Evolutionary conservation across 148 eudicot genomes (phyloP).

Genomic region (Chenopodium suecicum): DNA sequence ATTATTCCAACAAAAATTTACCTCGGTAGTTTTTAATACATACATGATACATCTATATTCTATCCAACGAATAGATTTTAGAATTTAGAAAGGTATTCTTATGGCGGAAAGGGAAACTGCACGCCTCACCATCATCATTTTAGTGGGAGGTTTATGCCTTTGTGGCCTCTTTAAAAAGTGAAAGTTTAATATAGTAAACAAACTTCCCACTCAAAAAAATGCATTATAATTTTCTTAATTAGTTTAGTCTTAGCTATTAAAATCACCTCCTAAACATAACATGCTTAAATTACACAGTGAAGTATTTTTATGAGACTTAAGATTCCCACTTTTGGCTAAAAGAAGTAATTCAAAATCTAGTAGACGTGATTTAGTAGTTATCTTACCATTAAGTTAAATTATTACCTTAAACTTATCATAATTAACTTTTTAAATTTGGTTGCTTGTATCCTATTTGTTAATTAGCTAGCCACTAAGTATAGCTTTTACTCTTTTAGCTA

Average conservation of each 20-base stretch:
- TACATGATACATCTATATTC: too few relatives aligned
- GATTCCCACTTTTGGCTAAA: neutral
- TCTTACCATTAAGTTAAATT: neutral
- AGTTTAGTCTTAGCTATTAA: too few relatives aligned
- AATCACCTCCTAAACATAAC: neutral
- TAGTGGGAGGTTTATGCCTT: neutral
- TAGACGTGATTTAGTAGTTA: neutral
- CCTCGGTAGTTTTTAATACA: too few relatives aligned
- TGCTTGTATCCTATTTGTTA: conserved; percentile 5
- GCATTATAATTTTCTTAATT: too few relatives aligned
- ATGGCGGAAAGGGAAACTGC: conserved; percentile 10
- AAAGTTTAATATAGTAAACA: neutral
- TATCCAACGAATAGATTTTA: too few relatives aligned
- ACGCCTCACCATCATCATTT: neutral
- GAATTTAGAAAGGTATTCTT: neutral
- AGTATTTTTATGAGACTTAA: neutral
- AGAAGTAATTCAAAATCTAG: neutral
- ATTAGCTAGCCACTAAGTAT: neutral
- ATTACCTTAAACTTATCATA: neutral
- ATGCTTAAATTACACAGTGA: neutral
- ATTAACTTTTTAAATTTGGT: neutral
- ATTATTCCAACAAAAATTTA: too few relatives aligned
- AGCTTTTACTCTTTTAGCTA: neutral
- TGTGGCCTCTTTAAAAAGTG: neutral
- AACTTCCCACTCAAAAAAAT: neutral